These are phyloP conservation scores for Gossypium raimondii DNA, from an alignment of 345 rosid species.

Conservation along the genomic window DNA sequence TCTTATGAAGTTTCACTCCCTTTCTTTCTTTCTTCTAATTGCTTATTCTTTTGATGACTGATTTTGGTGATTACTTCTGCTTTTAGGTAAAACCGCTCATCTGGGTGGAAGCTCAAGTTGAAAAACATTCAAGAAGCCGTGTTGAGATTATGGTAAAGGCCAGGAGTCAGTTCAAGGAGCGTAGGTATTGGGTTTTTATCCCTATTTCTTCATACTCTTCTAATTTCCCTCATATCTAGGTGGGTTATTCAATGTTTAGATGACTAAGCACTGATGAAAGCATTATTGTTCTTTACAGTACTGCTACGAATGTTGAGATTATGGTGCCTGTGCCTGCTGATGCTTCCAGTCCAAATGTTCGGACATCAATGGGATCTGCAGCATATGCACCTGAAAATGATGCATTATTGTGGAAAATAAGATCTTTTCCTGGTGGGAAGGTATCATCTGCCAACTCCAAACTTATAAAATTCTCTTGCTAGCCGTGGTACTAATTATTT, in stretches of 20 bases:
- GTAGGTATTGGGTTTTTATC: slow-evolving; percentile 48
- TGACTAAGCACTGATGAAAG: slow-evolving; percentile 11
- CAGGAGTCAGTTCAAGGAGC: slow-evolving; percentile 92
- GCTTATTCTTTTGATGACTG: not conserved
- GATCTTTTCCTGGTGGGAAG: slow-evolving; percentile 84
- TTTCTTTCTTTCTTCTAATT: not conserved
- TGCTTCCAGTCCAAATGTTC: slow-evolving; percentile 82
- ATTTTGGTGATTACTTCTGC: not conserved
- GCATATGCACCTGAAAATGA: slow-evolving; percentile 74
- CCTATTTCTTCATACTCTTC: not conserved
- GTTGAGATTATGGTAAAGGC: slow-evolving; percentile 87
- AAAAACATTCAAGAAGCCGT: slow-evolving; percentile 90
- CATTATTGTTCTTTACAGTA: slow-evolving; percentile 36
- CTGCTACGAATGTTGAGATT: slow-evolving; percentile 73
- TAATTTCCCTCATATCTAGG: slow-evolving; percentile 2
- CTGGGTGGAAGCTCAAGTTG: slow-evolving; percentile 96
- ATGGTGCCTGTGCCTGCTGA: slow-evolving; percentile 66
- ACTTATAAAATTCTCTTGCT: not conserved
- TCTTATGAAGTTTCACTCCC: not conserved
- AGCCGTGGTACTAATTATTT: slow-evolving; percentile 7
- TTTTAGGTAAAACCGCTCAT: slow-evolving; percentile 83
- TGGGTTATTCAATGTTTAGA: not conserved
- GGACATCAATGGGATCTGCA: slow-evolving; percentile 95
- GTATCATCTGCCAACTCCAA: slow-evolving; percentile 31
- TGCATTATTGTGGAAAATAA: slow-evolving; percentile 72